Base-by-base conservation (phyloP, 345 rosid genomes). In the Sonneratia caseolaris region DNA sequence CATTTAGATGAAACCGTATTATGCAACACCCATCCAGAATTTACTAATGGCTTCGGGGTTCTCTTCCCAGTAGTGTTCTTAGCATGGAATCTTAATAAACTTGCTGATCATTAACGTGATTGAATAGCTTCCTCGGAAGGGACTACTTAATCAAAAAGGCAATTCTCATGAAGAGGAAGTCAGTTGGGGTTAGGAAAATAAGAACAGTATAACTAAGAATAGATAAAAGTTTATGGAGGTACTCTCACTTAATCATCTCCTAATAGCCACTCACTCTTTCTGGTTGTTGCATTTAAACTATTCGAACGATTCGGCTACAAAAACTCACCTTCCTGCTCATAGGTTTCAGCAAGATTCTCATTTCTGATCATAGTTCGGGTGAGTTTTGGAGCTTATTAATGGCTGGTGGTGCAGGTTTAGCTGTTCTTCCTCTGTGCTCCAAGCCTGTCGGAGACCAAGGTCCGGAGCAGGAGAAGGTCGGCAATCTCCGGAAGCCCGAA, bases 241-340 rank as follows among this genome's bases (percentile, higher is more conserved):
- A 89, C 84, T 86, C 49, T 76, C 75, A 93, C 98, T 88, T 91
- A 91, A 86, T 76, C 77, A 74, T 82, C 91, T 88, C 90, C 98
- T 91, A 89, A 87, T 75, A 80, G 49, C 72, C 76, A 78, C 82
- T 88, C 96, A 86, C 86, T 85, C 96, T 82, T 87, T 91, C 82
- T 76, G 83, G 79, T 83, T 82, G 79, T 76, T 70, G 72, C 72
- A 70, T 76, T 89, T 81, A 72, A 80, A 74, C 81, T 86, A 88
- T 81, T 40, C 48, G 71, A 68, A 36, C 21, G 68, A 78, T n/a
- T 70, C 73, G 75, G 72, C 87, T 91, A 89, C 87, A 83, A 89
- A 89, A 81, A 74, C 91, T 27, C 78, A 40, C 15, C 65, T 48
- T 47, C 45, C n/a, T 66, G 11, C 48, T 27, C 32, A 10, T 32